These are phyloP conservation scores for Umbelopsis isabellina DNA, from an alignment of 192 early-diverging fungal species.

Conservation along the genomic window DNA sequence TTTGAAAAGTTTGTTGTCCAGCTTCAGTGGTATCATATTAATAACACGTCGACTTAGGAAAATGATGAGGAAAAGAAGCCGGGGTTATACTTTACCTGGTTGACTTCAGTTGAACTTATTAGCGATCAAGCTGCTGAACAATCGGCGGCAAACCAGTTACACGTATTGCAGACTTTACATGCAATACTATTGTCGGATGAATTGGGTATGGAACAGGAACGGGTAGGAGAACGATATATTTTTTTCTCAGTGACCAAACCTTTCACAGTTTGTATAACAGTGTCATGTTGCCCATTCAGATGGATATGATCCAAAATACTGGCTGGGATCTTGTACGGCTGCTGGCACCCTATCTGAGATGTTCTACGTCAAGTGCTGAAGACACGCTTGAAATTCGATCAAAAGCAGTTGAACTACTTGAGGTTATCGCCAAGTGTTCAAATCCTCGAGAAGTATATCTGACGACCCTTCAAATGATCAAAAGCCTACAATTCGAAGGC, in stretches of 20 bases:
- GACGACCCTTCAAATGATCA: not conserved
- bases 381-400: not conserved
- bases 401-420: not conserved
- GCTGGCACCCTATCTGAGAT: not conserved
- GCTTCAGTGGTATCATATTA: not conserved
- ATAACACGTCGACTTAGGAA: not conserved
- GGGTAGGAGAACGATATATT: not conserved
- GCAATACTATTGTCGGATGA: not conserved
- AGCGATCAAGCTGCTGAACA: not conserved
- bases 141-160: not conserved
- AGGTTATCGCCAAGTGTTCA: not conserved
- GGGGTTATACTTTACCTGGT: not conserved
- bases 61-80: not conserved
- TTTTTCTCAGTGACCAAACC: not conserved
- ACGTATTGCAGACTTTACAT: not conserved
- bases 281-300: not conserved
- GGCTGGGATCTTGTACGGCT: slow-evolving; percentile 1
- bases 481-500: not conserved
- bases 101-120: not conserved
- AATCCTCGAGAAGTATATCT: slow-evolving; percentile 11
- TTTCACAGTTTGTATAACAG: not conserved
- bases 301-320: slow-evolving; percentile 2
- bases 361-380: not conserved
- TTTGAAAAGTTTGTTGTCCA: too few species aligned
- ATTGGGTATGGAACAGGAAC: not conserved